Evolutionary conservation across 2,329 filamentous ascomycete genomes (phyloP).

Genomic region (Colletotrichum graminicola): DNA sequence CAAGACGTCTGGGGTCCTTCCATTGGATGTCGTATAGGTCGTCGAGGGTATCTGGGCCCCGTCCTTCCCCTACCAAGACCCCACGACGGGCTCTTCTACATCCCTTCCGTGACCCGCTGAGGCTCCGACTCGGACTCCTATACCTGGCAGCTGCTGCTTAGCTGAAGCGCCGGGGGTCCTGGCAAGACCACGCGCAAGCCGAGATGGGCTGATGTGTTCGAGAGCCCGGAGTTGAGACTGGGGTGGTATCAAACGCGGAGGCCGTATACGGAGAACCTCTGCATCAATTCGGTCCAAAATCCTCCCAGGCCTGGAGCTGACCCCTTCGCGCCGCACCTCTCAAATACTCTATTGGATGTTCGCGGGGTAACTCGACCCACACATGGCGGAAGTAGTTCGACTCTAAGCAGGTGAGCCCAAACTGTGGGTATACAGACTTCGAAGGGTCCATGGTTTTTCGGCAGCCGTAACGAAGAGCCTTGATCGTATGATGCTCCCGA

Average conservation of each 20-base stretch:
- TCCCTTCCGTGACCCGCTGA: slow-evolving; percentile 46
- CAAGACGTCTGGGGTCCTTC: slow-evolving; percentile 24
- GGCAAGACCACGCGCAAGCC: slow-evolving; percentile 25
- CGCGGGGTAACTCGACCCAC: slow-evolving; percentile 23
- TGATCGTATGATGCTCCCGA: slow-evolving; percentile 44
- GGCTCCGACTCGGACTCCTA: slow-evolving; percentile 52
- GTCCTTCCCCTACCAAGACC: slow-evolving; percentile 43
- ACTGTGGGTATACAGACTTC: slow-evolving; percentile 42
- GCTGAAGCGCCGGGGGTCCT: slow-evolving; percentile 23
- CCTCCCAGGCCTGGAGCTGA: slow-evolving; percentile 31
- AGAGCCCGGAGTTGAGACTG: slow-evolving; percentile 10
- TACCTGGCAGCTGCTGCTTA: slow-evolving; percentile 21
- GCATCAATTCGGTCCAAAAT: slow-evolving; percentile 31
- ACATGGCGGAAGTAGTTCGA: slow-evolving; percentile 43
- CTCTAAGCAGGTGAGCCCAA: slow-evolving; percentile 31
- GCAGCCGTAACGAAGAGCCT: slow-evolving; percentile 44
- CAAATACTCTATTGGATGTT: slow-evolving; percentile 45
- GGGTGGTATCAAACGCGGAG: slow-evolving; percentile 35
- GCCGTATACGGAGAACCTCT: slow-evolving; percentile 34
- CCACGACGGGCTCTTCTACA: slow-evolving; percentile 47
- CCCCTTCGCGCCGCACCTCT: slow-evolving; percentile 44
- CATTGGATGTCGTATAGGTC: slow-evolving; percentile 25
- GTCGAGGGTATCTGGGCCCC: slow-evolving; percentile 36
- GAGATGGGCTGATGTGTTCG: slow-evolving; percentile 25
- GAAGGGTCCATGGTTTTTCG: slow-evolving; percentile 46